phyloP scores from a whole-genome alignment of 2,329 filamentous ascomycete species.

The Fusarium coffeatum region DNA sequence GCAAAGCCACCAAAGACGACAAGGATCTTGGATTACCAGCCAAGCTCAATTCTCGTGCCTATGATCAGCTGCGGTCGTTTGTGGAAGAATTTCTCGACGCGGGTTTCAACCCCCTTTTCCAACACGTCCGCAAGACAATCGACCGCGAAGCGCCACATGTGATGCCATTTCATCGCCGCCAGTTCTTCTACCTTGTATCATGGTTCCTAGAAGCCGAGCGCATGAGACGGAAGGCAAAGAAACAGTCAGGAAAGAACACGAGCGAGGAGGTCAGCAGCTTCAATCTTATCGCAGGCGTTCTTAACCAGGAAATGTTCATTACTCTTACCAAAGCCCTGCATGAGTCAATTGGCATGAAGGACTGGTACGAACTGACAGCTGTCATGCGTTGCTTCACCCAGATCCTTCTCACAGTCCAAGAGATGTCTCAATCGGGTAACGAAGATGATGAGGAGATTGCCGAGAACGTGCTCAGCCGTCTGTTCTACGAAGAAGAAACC shows the following conservation, averaged over 20 bases:
- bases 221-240: slow-evolving; percentile 71
- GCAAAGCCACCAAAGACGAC: slow-evolving; percentile 70
- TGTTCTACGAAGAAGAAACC: slow-evolving; percentile 98
- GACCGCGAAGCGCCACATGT: slow-evolving; percentile 89
- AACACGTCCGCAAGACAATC: slow-evolving; percentile 86
- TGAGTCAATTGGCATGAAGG: slow-evolving; percentile 80
- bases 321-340: slow-evolving; percentile 87
- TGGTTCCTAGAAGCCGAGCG: slow-evolving; percentile 95
- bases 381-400: slow-evolving; percentile 96
- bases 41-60: slow-evolving; percentile 77
- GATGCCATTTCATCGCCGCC: slow-evolving; percentile 78
- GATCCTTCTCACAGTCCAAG: slow-evolving; percentile 89
- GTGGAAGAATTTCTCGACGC: slow-evolving; percentile 95
- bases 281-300: slow-evolving; percentile 85
- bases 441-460: slow-evolving; percentile 98
- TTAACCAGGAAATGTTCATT: slow-evolving; percentile 96
- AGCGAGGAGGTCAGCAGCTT: slow-evolving; percentile 77
- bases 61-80: slow-evolving; percentile 80
- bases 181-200: slow-evolving; percentile 91
- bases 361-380: slow-evolving; percentile 87
- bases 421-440: slow-evolving; percentile 84
- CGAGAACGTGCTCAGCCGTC: slow-evolving; percentile 93
- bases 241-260: slow-evolving; percentile 59
- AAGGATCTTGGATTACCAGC: slow-evolving; percentile 82
- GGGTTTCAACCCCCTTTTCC: slow-evolving; percentile 92